These are phyloP conservation scores for Trypanosomatidae sp. DNA, from an alignment of 208 protist genomes.

Conservation along the genomic window DNA sequence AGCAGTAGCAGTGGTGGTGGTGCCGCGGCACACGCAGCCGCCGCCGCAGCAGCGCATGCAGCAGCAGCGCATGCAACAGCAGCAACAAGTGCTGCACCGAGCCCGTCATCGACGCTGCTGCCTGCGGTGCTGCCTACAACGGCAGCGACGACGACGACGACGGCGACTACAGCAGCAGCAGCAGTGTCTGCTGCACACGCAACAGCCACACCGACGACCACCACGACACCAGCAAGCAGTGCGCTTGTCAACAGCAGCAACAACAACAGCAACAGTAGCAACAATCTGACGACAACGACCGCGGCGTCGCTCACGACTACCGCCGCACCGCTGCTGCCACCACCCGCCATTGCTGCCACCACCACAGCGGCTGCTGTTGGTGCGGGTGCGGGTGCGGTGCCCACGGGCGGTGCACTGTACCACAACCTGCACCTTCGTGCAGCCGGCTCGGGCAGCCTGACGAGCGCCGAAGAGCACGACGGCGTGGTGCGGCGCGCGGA, in stretches of 20 bases:
- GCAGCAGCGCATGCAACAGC: background rate
- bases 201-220: no score
- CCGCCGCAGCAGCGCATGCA: background rate
- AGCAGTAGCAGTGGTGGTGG: background rate
- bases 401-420: constrained; percentile 5
- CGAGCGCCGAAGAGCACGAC: constrained; percentile 36
- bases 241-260: no score
- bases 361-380: no score
- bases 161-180: background rate
- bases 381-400: no score
- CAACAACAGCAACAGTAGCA: no score
- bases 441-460: constrained; percentile 34
- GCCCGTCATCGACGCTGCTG: background rate
- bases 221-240: no score
- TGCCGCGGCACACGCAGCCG: background rate
- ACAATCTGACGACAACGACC: no score
- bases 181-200: no score
- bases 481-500: constrained; percentile 8
- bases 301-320: no score
- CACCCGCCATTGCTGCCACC: no score
- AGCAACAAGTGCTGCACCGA: background rate
- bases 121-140: no score
- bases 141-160: constrained; percentile 3
- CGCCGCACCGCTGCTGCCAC: no score
- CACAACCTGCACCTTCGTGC: constrained; percentile 26